Base-by-base conservation (phyloP, 345 rosid genomes). In the Draba incana region DNA sequence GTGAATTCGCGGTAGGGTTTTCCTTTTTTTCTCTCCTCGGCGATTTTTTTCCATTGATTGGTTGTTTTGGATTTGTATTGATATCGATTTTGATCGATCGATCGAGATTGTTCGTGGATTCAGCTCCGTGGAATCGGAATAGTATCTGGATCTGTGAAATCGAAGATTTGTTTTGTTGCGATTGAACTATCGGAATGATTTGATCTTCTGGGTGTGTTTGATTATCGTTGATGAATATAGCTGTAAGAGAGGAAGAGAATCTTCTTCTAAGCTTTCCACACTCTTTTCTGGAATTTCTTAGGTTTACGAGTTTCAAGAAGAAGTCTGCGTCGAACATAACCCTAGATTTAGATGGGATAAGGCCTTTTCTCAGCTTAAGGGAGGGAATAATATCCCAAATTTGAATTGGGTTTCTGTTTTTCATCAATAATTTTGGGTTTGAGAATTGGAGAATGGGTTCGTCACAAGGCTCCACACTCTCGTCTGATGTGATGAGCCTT, bases 271-370 rank as follows among this genome's bases (percentile, higher is more conserved):
- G 81, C 78, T 71, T 77, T 68, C 82, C 88, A 57, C 55, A 68
- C 65, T 69, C 67, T 16, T 62, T 52, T 61, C 70, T 78, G 85
- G 88, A 80, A 80, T 83, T 85, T 90, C 88, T 84, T 84, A 63
- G 88, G 82, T 84, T 80, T 33, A 74, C 82, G 66, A 77, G 72
- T 15, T 70, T 81, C 45, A 77, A 66, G 71, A 70, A 43, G 74
- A 69, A 57, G 70, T 70, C 62, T 23, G 49, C 69, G 24, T 76
- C 80, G 2, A 81, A 70, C 65, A 78, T 84, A 75, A 81, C 73
- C 85, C 84, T 16, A 87, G 90, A 75, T 90, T 87, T 71, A 83
- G 97, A 84, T 88, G 97, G 97, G 96, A 88, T 93, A 90, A 84
- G 80, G 84, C 75, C 61, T 80, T 81, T 69, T 82, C 74, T 57